Evolutionary conservation across 1,284 basidiomycete species (phyloP).

Genomic region (Xerocomus amazonicus): DNA sequence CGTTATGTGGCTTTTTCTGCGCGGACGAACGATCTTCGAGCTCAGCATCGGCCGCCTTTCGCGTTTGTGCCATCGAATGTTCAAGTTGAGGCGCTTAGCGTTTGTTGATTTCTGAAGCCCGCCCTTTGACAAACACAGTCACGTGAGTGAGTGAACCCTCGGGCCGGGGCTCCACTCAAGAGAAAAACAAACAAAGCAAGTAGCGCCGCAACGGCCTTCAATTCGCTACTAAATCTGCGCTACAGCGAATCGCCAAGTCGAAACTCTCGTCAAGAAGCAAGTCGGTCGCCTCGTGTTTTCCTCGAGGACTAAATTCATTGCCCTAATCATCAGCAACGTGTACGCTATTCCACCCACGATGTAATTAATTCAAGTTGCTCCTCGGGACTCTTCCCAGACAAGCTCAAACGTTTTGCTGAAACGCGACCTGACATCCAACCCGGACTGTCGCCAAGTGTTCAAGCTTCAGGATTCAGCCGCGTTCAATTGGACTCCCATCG

Average conservation of each 20-base stretch:
- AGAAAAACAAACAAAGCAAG: background rate
- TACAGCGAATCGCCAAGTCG: constrained; percentile 1
- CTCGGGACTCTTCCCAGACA: background rate
- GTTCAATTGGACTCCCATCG: too few relatives aligned
- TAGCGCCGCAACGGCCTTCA: background rate
- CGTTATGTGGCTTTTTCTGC: constrained; percentile 2
- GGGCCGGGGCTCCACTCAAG: too few relatives aligned
- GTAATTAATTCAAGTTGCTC: background rate
- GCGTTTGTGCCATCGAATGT: constrained; percentile 24
- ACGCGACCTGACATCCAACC: background rate
- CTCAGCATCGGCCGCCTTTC: constrained; percentile 22
- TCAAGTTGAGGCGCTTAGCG: background rate
- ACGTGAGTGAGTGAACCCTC: constrained; percentile 8
- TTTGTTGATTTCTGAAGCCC: constrained; percentile 20
- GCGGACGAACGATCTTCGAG: constrained; percentile 8
- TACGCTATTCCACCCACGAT: constrained; percentile 12
- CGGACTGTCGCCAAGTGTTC: background rate
- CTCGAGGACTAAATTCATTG: constrained; percentile 27
- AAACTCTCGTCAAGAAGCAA: constrained; percentile 1
- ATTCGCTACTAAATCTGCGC: background rate
- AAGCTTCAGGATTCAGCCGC: too few relatives aligned
- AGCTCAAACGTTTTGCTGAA: background rate
- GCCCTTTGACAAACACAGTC: constrained; percentile 26
- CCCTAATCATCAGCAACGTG: constrained; percentile 10
- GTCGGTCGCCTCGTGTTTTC: constrained; percentile 20